Conservation (phyloP, 257 asterid species). For the Solanum habrochaites region DNA sequence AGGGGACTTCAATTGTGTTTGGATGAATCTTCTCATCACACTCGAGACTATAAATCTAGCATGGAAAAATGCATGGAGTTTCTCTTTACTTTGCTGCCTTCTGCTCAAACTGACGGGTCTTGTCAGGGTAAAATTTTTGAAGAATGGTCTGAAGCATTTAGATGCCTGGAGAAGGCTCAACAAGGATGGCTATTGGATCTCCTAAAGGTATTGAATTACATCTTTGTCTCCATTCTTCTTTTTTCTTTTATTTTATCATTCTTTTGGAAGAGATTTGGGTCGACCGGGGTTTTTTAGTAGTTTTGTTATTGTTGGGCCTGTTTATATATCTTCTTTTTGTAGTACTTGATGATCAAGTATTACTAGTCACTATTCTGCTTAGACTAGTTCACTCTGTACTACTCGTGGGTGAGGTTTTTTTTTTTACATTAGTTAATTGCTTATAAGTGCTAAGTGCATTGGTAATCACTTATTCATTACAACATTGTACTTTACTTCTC, state of each 20-base stretch:
- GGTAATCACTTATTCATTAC: neutral
- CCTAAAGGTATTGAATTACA: constrained; percentile 45
- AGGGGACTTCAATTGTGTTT: constrained; percentile 67
- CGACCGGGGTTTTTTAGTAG: neutral
- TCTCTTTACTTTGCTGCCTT: constrained; percentile 50
- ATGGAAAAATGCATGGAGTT: constrained; percentile 69
- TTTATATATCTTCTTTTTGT: neutral
- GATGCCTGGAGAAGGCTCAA: constrained; percentile 69
- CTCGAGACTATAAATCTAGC: constrained; percentile 27
- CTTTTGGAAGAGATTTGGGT: neutral
- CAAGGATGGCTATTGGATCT: constrained; percentile 57
- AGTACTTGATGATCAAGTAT: neutral
- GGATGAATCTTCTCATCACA: constrained; percentile 32
- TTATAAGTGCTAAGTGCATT: neutral
- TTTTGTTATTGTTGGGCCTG: neutral
- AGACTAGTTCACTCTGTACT: neutral
- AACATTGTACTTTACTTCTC: neutral
- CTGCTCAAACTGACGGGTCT: constrained; percentile 15
- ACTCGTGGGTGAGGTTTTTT: neutral
- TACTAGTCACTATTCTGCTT: neutral
- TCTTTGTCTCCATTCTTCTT: neutral
- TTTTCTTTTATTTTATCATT: neutral
- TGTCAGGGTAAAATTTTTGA: constrained; percentile 11
- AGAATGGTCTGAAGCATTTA: constrained; percentile 84
- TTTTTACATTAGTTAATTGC: neutral